Conservation (phyloP, 176 grass and related monocot genomes). For the Carex parvula region DNA sequence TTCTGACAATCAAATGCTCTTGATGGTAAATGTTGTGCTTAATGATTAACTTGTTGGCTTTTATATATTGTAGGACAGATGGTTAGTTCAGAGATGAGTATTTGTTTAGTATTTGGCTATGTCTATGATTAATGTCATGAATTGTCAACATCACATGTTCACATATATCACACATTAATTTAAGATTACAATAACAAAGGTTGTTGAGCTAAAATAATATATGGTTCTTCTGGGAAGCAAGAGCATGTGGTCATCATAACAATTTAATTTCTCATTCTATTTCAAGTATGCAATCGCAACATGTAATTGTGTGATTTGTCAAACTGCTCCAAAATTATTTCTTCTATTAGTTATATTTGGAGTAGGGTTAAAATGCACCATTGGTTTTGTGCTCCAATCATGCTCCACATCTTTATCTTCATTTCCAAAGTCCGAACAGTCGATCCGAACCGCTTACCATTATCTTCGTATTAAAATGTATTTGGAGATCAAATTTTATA, state of each 20-base stretch:
- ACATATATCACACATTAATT: neutral
- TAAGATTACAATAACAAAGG: neutral
- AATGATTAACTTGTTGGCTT: neutral
- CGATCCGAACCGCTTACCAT: too few species aligned
- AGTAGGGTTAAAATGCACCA: too few species aligned
- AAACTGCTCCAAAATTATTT: too few species aligned
- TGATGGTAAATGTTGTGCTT: neutral
- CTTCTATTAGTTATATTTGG: too few species aligned
- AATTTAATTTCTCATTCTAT: neutral
- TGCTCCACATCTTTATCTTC: too few species aligned
- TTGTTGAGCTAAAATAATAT: neutral
- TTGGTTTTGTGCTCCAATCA: too few species aligned
- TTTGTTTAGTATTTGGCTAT: conserved; percentile 14
- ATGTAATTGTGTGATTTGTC: too few species aligned
- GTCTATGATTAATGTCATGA: conserved; percentile 19
- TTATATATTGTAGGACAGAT: neutral
- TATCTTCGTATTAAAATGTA: too few species aligned
- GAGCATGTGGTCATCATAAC: neutral
- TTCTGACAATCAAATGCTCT: conserved; percentile 7
- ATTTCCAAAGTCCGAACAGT: too few species aligned
- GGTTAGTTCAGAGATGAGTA: neutral
- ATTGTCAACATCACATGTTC: neutral
- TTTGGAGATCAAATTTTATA: too few species aligned
- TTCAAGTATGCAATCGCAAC: too few species aligned
- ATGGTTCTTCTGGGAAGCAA: neutral